Evolutionary conservation across 2,329 filamentous ascomycete genomes (phyloP).

Genomic region (Lasiodiplodia theobromae): DNA sequence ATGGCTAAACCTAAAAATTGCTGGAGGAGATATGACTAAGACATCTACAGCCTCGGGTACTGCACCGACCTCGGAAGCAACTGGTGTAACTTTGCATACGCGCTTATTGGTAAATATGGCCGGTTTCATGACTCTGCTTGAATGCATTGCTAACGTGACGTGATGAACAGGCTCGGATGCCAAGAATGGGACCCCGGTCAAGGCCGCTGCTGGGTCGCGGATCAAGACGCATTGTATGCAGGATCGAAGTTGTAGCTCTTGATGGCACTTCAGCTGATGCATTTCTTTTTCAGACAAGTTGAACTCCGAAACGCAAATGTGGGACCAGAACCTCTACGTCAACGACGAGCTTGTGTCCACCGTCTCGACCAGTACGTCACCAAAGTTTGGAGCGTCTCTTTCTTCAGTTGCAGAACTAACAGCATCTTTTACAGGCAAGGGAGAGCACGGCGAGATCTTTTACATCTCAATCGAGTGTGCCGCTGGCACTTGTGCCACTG

Average conservation of each 20-base stretch:
- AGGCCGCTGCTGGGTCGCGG: conserved; percentile 32
- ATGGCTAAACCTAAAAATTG: not conserved
- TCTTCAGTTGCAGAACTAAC: conserved; percentile 17
- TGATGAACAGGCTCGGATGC: conserved; percentile 29
- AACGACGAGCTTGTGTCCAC: conserved; percentile 36
- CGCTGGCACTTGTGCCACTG: conserved; percentile 33
- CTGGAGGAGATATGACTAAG: not conserved
- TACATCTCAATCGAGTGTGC: conserved; percentile 38
- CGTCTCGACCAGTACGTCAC: conserved; percentile 35
- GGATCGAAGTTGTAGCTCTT: not conserved
- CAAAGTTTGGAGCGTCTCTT: not conserved
- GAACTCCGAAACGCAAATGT: conserved; percentile 35
- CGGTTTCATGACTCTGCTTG: not conserved
- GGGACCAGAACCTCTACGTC: conserved; percentile 39
- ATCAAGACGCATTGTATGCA: conserved; percentile 36
- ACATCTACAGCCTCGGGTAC: conserved; percentile 29
- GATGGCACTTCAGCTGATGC: not conserved
- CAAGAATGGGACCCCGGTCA: conserved; percentile 33
- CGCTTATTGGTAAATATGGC: conserved; percentile 28
- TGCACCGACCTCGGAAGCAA: conserved; percentile 34
- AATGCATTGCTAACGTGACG: not conserved
- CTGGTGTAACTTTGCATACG: conserved; percentile 39
- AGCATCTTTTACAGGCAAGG: conserved; percentile 32
- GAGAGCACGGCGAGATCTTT: conserved; percentile 37
- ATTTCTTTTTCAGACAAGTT: conserved; percentile 33